Conservation (phyloP, 108 stramenopile species). For the Skeletonema potamos region DNA sequence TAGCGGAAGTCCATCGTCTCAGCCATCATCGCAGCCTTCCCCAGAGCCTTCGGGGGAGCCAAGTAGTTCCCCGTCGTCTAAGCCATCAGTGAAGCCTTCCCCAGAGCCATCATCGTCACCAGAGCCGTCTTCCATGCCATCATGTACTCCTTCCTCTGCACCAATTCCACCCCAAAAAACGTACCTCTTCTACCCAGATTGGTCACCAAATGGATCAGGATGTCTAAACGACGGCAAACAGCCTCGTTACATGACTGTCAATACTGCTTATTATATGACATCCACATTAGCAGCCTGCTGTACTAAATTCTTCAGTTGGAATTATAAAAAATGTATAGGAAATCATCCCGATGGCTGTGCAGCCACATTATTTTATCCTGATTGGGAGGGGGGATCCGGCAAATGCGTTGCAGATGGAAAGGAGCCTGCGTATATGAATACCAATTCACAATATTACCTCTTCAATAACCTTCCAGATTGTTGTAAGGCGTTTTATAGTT, state of each 20-base stretch:
- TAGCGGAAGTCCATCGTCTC: background rate
- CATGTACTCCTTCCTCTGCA: background rate
- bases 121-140: background rate
- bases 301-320: background rate
- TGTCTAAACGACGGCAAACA: background rate
- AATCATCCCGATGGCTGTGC: background rate
- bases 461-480: background rate
- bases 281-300: background rate
- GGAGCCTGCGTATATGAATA: background rate
- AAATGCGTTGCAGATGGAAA: background rate
- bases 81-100: background rate
- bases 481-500: background rate
- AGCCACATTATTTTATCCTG: background rate
- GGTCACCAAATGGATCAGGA: background rate
- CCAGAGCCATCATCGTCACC: background rate
- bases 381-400: background rate
- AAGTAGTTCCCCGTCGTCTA: background rate
- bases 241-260: background rate
- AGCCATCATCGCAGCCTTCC: background rate
- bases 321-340: background rate
- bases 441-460: background rate
- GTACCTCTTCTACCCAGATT: background rate
- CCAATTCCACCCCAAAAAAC: background rate
- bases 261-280: background rate
- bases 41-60: background rate